phyloP scores from a whole-genome alignment of 768 basidiomycete genomes.

The Lactarius evosmus region DNA sequence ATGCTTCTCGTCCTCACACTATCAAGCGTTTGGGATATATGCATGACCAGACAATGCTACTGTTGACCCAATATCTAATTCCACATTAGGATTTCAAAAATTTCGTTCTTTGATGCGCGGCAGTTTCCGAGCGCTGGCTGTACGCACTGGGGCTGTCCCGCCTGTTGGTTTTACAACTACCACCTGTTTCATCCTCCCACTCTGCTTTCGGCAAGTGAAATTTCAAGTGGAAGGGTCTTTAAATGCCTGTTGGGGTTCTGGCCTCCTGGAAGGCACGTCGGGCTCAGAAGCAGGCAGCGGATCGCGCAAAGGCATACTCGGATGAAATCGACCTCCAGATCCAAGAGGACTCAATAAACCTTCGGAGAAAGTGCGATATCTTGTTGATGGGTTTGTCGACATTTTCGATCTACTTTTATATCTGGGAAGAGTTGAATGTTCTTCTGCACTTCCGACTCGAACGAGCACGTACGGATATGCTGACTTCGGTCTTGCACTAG shows the following conservation, averaged over 20 bases:
- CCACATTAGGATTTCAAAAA: too few relatives aligned
- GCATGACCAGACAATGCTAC: too few relatives aligned
- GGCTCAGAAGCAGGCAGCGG: not conserved
- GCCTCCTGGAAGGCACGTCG: not conserved
- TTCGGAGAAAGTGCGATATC: conserved; percentile 85
- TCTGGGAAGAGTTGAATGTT: not conserved
- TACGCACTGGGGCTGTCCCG: too few relatives aligned
- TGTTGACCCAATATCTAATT: too few relatives aligned
- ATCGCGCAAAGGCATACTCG: conserved; percentile 47
- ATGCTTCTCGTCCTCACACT: too few relatives aligned
- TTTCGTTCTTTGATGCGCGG: too few relatives aligned
- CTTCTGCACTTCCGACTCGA: too few relatives aligned
- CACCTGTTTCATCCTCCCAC: too few relatives aligned
- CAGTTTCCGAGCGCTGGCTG: too few relatives aligned
- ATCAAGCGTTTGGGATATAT: too few relatives aligned
- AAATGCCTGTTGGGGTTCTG: not conserved
- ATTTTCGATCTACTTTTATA: not conserved
- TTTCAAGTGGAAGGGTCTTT: not conserved
- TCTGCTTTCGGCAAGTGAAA: too few relatives aligned
- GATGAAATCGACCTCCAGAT: conserved; percentile 77
- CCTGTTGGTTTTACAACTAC: too few relatives aligned
- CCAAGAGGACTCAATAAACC: conserved; percentile 76
- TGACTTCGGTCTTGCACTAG: conserved; percentile 11
- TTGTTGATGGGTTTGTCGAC: conserved; percentile 67
- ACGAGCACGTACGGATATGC: not conserved